These are phyloP conservation scores for Mycotypha africana DNA, from an alignment of 371 early-diverging fungal genomes.

Conservation along the genomic window DNA sequence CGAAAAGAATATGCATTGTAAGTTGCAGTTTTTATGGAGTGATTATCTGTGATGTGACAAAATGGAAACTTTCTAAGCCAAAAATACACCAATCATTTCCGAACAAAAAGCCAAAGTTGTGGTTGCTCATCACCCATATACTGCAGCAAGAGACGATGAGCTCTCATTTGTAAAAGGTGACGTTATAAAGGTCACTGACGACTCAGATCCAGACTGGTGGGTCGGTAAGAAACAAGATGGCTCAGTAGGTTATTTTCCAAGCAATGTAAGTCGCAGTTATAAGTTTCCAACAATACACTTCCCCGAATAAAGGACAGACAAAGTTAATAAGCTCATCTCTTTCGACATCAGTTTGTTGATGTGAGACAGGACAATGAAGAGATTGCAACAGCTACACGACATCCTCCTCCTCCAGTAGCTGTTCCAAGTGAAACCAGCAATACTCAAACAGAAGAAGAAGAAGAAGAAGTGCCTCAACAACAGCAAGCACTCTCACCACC, in stretches of 20 bases:
- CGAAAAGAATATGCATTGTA: too few species aligned
- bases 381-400: too few species aligned
- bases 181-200: constrained; percentile 47
- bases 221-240: constrained; percentile 50
- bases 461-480: neutral
- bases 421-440: neutral
- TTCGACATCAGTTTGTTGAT: constrained; percentile 34
- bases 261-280: constrained; percentile 67
- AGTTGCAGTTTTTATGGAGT: too few species aligned
- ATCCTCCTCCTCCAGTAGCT: too few species aligned
- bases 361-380: too few species aligned
- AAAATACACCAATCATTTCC: too few species aligned
- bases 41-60: too few species aligned
- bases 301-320: too few species aligned
- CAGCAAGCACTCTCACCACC: too few species aligned
- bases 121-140: constrained; percentile 38
- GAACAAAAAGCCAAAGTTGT: constrained; percentile 7
- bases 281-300: too few species aligned
- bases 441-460: neutral
- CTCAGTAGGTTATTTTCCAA: constrained; percentile 65
- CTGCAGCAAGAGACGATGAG: constrained; percentile 52
- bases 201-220: constrained; percentile 63
- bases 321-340: too few species aligned
- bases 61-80: too few species aligned
- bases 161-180: constrained; percentile 54